Base-by-base conservation (phyloP, 2,329 filamentous ascomycete species). In the Chrysoporthe cubensis region DNA sequence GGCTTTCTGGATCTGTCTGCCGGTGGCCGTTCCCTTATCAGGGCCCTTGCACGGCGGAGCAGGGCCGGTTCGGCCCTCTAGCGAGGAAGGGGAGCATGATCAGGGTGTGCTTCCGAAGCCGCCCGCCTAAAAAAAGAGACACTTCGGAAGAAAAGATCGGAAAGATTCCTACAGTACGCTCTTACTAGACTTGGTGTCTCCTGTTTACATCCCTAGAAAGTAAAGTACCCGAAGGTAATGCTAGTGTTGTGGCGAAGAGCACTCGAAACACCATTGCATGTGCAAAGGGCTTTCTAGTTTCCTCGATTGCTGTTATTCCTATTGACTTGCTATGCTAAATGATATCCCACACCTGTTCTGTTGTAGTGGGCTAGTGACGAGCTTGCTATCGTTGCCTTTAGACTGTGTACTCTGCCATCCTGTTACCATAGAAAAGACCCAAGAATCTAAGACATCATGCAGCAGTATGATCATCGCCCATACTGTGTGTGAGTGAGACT, bases 21-120 rank as follows among this genome's bases (percentile, higher is more conserved):
- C 58, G 58, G 58, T 46, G 21, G 59, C 44, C 59, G n/a, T n/a
- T 26, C 8, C 11, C 59, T 60, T 32, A 50, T n/a, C 59, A 50
- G 54, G 8, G 26, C 43, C 43, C 43, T 48, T 62, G 59, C 32
- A 34, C 14, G 42, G 21, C 59, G 59, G 59, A 44, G 44, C 59
- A 37, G 26, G 26, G 32, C 59, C 59, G 59, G 44, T 11, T 46
- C 32, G 26, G 43, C 11, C n/a, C 21, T 48, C 13, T 4, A 18
- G 21, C 42, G 40, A 6, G 37, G 26, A 26, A 26, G 26, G 26
- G 26, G 26, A 26, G 26, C 26, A 26, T 26, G 2, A 26, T 26
- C 2, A 43, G n/a, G 42, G 40, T 21, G 11, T 26, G 54, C 50
- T 18, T 13, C 16, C 34, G 14, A 13, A 32, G 14, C 56, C 56